Percentiles rank a stretch among this genome's conserved stretches.
phyloP scores from a whole-genome alignment of 805 yeast species.

The Sugiyamaella smithiae region DNA sequence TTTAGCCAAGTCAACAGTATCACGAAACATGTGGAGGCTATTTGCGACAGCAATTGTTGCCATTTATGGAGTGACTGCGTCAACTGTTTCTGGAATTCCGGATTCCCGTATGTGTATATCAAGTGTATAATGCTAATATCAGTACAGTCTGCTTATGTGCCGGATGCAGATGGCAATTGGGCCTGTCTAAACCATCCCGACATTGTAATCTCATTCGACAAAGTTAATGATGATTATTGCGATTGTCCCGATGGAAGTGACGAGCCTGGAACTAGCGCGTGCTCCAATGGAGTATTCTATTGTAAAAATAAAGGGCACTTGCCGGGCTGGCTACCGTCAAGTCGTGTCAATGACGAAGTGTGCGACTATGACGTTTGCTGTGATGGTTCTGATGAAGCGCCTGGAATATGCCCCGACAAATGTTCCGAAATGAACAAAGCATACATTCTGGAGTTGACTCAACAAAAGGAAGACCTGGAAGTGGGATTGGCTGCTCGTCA shows the following conservation, averaged over 20 bases:
- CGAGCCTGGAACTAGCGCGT: slow-evolving; percentile 94
- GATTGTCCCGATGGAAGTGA: slow-evolving; percentile 98
- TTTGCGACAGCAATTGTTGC: not conserved
- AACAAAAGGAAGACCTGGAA: slow-evolving; percentile 22
- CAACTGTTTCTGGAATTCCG: not conserved
- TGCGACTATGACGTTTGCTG: slow-evolving; percentile 90
- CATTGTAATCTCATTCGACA: slow-evolving; percentile 55
- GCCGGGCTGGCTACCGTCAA: slow-evolving; percentile 60
- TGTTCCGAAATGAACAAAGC: slow-evolving; percentile 51
- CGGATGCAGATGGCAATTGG: slow-evolving; percentile 58
- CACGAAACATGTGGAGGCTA: not conserved
- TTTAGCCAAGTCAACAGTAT: not conserved
- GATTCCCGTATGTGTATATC: not conserved
- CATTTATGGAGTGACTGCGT: not conserved
- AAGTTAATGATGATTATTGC: slow-evolving; percentile 84
- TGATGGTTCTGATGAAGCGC: slow-evolving; percentile 86
- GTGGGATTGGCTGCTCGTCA: slow-evolving; percentile 40
- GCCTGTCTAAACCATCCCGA: slow-evolving; percentile 65
- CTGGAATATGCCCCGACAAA: slow-evolving; percentile 51
- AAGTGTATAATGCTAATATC: not conserved
- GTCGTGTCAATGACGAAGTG: slow-evolving; percentile 79
- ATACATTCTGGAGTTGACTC: slow-evolving; percentile 31
- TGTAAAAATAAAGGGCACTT: slow-evolving; percentile 74
- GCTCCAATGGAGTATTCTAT: slow-evolving; percentile 55
- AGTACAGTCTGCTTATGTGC: slow-evolving; percentile 41